phyloP scores from a whole-genome alignment of 495 filamentous ascomycete genomes.

The Penicillium argentinense region DNA sequence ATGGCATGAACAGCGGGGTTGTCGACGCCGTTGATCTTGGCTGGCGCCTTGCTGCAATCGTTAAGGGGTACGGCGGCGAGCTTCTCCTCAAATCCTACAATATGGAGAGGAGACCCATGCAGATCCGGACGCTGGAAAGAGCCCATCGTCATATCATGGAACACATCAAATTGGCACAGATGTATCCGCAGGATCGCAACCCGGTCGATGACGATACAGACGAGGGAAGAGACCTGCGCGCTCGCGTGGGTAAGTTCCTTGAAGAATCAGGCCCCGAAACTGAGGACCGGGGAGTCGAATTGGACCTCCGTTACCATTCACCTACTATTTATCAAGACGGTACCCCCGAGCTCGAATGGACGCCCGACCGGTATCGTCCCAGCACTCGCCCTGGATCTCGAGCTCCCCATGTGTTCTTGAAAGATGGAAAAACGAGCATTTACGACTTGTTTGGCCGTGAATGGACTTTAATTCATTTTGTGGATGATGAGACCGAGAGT shows the following conservation, averaged over 20 bases:
- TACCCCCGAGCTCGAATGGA: constrained; percentile 12
- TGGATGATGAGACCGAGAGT: not conserved
- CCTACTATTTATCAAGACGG: constrained; percentile 19
- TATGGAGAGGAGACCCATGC: constrained; percentile 21
- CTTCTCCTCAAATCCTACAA: constrained; percentile 21
- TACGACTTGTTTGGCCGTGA: constrained; percentile 28
- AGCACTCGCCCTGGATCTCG: constrained; percentile 28
- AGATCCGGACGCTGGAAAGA: constrained; percentile 11
- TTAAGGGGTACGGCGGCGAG: constrained; percentile 22
- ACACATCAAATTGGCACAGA: constrained; percentile 31
- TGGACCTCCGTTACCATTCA: constrained; percentile 26
- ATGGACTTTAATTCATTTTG: constrained; percentile 30
- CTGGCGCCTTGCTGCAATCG: constrained; percentile 30
- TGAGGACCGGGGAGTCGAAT: constrained; percentile 26
- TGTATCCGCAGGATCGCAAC: not conserved
- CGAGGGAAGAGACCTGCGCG: not conserved
- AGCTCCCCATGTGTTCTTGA: constrained; percentile 35
- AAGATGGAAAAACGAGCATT: constrained; percentile 23
- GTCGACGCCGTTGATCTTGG: constrained; percentile 29
- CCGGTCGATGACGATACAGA: not conserved
- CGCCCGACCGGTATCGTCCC: constrained; percentile 18
- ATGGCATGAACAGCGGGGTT: constrained; percentile 36
- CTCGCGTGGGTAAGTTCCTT: constrained; percentile 5
- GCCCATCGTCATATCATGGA: constrained; percentile 50
- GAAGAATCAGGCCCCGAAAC: constrained; percentile 16